Base-by-base conservation (phyloP, 305 asterid species). In the Solanum hybrid region DNA sequence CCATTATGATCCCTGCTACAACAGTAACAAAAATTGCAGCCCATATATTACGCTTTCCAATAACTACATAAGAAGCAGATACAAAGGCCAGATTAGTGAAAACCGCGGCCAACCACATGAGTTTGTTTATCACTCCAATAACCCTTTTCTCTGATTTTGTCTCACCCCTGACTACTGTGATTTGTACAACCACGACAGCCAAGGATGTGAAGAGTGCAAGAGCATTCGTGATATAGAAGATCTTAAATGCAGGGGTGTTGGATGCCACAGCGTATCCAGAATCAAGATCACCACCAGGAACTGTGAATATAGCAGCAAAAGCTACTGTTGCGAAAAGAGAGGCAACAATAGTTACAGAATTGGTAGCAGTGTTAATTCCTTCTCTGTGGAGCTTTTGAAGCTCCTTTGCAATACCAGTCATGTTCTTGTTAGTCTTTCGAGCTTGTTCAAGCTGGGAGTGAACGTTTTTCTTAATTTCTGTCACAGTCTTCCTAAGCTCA, bases 31-130 rank as follows among this genome's bases (percentile, higher is more conserved):
- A 92, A 89, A 94, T 91, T 3, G 98, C 98, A 33, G 96, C 98
- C 95, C 95, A 95, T 68, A 36, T 89, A 51, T 91, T 78, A 45
- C 87, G 96, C 77, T 93, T 87, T 1, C 98, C 98, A 57, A 95
- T 93, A n/a, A 95, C 95, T 37, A 95, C 94, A 89, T 95, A 95
- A 38, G 96, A 91, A 2, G 97, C 91, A 32, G 98, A 93, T 90
- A 94, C 91, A 88, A 95, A 95, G 12, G 98, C 98, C 91, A 95
- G 92, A 3, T 96, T 93, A 5, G 98, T 95, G 91, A 95, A 95
- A 87, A 95, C 95, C 1, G 98, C 93, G 73, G 98, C 98, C 91
- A 95, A 80, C 98, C 98, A 95, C 98, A 95, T 95, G 88, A 95
- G 81, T 93, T 95, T 95, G 85, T 95, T 95, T 37, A 95, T 95